phyloP scores from a whole-genome alignment of 208 protist genomes.

The Naegleria lovaniensis region DNA sequence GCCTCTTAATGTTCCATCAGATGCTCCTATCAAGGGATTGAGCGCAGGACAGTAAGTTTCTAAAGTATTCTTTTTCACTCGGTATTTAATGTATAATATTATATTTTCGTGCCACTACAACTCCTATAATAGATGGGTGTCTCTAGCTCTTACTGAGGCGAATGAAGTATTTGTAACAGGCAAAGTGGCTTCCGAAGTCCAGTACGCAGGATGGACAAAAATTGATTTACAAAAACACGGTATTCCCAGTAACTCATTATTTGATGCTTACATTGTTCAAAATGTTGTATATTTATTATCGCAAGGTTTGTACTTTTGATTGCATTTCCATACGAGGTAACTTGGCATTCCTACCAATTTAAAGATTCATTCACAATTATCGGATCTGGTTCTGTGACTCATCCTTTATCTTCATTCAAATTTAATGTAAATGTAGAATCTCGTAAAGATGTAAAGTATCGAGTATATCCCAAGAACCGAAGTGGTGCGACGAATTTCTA shows the following conservation, averaged over 20 bases:
- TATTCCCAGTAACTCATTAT: neutral
- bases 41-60: neutral
- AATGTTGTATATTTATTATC: neutral
- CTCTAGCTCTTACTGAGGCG: neutral
- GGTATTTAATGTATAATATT: no score
- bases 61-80: no score
- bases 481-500: neutral
- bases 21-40: neutral
- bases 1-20: neutral
- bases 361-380: no score
- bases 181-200: neutral
- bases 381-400: no score
- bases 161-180: neutral
- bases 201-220: neutral
- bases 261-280: neutral
- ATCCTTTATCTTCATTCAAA: no score
- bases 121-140: neutral
- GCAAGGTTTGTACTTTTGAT: neutral
- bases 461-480: neutral
- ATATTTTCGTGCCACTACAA: no score
- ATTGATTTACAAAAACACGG: neutral
- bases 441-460: neutral
- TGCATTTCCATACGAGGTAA: no score
- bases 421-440: no score
- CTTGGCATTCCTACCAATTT: no score